Evolutionary conservation across 345 rosid species (phyloP).

Genomic region (Iberis pinnata): DNA sequence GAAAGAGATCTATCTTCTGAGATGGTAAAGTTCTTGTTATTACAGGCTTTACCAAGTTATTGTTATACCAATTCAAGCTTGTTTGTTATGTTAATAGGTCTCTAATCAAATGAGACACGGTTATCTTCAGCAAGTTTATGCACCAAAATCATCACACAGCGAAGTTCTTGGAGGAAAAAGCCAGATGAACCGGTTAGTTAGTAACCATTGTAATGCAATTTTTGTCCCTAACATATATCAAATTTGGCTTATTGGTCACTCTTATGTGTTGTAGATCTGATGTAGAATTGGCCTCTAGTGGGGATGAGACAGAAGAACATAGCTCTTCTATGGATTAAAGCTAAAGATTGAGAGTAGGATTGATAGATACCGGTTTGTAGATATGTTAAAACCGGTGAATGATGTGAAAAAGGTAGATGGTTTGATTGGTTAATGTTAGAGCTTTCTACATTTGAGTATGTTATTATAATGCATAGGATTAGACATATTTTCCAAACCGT

Average conservation of each 20-base stretch:
- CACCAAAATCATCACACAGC: conserved; percentile 36
- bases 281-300: conserved; percentile 46
- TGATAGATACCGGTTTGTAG: too few relatives aligned
- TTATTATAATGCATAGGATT: too few relatives aligned
- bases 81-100: conserved; percentile 32
- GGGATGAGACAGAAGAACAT: conserved; percentile 60
- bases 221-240: too few relatives aligned
- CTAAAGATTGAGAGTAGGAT: too few relatives aligned
- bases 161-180: conserved; percentile 28
- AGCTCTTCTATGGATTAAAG: conserved; percentile 47
- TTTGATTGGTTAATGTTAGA: too few relatives aligned
- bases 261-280: conserved; percentile 40
- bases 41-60: too few relatives aligned
- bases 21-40: conserved; percentile 41
- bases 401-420: too few relatives aligned
- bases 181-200: conserved; percentile 49
- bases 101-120: conserved; percentile 34
- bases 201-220: conserved; percentile 7
- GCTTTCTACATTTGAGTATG: too few relatives aligned
- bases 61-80: too few relatives aligned
- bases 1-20: conserved; percentile 41
- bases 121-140: conserved; percentile 35
- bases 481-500: too few relatives aligned
- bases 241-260: conserved; percentile 9
- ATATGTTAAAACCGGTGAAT: too few relatives aligned